Percentiles rank a stretch among this genome's conserved stretches.
phyloP scores from a whole-genome alignment of 1,284 basidiomycete genomes.

The Melampsora occidentalis region DNA sequence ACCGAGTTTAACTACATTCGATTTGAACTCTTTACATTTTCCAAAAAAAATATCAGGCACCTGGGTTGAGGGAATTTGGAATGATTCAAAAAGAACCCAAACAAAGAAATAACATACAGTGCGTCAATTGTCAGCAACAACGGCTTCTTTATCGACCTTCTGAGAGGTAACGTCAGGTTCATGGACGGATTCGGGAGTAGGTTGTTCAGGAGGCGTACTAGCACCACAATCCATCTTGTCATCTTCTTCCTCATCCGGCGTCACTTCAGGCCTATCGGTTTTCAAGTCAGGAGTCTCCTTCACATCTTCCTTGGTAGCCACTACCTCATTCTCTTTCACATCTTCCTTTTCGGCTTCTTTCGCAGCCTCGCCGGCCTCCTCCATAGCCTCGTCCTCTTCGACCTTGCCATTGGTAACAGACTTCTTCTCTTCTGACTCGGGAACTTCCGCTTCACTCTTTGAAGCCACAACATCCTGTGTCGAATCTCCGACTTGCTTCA shows the following conservation, averaged over 20 bases:
- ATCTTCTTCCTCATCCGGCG: background rate
- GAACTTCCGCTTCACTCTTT: background rate
- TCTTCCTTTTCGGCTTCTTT: background rate
- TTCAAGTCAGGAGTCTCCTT: background rate
- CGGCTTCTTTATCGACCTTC: background rate
- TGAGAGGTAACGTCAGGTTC: background rate
- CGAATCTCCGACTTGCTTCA: background rate
- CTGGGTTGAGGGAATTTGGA: background rate
- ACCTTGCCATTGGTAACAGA: background rate
- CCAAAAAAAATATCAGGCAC: background rate
- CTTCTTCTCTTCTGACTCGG: constrained; percentile 4
- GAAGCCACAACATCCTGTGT: constrained; percentile 2
- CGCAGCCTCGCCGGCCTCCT: background rate
- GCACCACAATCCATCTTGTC: background rate
- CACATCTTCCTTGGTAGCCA: background rate
- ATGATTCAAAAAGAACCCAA: background rate
- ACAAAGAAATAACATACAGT: background rate
- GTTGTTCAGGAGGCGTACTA: constrained; percentile 5
- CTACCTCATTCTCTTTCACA: background rate
- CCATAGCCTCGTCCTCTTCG: background rate
- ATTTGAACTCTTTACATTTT: background rate
- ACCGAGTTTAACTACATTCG: background rate
- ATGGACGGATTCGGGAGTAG: background rate
- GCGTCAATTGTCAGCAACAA: background rate
- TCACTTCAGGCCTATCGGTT: background rate